Evolutionary conservation across 768 basidiomycete species (phyloP).

Genomic region (Pleurotus citrinopileatus): DNA sequence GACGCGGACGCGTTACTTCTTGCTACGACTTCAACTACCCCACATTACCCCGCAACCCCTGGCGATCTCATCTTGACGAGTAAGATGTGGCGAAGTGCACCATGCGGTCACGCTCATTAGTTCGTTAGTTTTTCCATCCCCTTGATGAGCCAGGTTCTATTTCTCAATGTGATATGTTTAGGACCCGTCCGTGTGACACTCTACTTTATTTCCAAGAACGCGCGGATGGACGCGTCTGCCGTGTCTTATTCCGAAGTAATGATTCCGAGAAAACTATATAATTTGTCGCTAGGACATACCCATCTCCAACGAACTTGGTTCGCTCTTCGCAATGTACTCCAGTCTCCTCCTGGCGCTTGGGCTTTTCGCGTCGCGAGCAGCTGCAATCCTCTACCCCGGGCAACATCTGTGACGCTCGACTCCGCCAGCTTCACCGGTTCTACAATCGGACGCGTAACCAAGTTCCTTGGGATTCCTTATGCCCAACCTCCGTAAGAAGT

Average conservation of each 20-base stretch:
- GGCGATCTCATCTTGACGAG: not conserved
- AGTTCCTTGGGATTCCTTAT: slow-evolving; percentile 55
- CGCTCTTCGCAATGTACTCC: not conserved
- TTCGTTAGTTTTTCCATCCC: too few relatives aligned
- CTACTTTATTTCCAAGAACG: too few relatives aligned
- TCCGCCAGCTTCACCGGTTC: slow-evolving; percentile 41
- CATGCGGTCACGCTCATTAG: too few relatives aligned
- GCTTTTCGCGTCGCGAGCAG: not conserved
- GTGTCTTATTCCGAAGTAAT: too few relatives aligned
- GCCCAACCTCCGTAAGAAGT: slow-evolving; percentile 48
- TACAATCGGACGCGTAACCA: slow-evolving; percentile 25
- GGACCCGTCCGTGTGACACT: too few relatives aligned
- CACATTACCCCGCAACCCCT: not conserved
- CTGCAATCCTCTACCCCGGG: not conserved
- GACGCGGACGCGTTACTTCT: not conserved
- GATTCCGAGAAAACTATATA: too few relatives aligned
- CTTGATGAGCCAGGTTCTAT: too few relatives aligned
- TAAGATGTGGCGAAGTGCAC: too few relatives aligned
- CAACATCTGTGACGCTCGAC: slow-evolving; percentile 34
- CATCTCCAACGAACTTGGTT: too few relatives aligned
- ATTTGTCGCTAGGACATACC: too few relatives aligned
- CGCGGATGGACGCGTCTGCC: too few relatives aligned
- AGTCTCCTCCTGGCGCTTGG: not conserved
- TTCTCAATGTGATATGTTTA: too few relatives aligned
- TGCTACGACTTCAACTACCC: not conserved